Base-by-base conservation (phyloP, 352 stramenopile species). In the Pythium monospermum region DNA sequence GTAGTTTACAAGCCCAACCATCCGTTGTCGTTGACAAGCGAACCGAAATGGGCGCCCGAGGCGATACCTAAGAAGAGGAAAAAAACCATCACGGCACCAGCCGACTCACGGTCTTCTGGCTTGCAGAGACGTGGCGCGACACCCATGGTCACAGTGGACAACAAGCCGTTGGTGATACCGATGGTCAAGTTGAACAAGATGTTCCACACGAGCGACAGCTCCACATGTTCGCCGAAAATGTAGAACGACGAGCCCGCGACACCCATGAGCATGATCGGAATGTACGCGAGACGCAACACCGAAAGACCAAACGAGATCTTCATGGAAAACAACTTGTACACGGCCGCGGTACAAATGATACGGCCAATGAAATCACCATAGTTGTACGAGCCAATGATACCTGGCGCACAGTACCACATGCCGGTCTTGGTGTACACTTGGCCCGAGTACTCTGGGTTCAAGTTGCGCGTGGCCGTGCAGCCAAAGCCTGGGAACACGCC, bases 401-500 rank as follows among this genome's bases (percentile, higher is more conserved):
- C 65, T 3, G 65, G 61, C 33, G 60, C 53, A 47, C 44, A 59
- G 37, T 64, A 68, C 65, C 65, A 73, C 19, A 33, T 22, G 15
- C 10, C 12, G 26, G 52, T 51, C 26, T 33, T 39, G 2, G 18
- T 30, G 45, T 55, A 44, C 2, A 19, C 16, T 30, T 50, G 45
- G 21, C 2, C 26, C 15, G 45, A 53, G 55, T 76, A 78, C 2
- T 56, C 52, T 1, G 43, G 49, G n/a, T 10, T 18, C 4, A 83
- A 35, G 60, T 75, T 75, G 39, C 61, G 61, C 1, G 47, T 36
- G 4, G 68, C 69, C 1, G 71, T 49, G 41, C 72, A 83, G n/a
- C 64, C 75, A 25, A 89, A 82, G 19, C 72, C 73, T 0, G 71
- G 71, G 41, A 75, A 83, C 6, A 80, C 65, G 1, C 58, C 44